Evolutionary conservation across 495 filamentous ascomycete genomes (phyloP), one percentile per base, ranked within the genome.

Genomic region (Melanomma pulvis-pyrius): DNA sequence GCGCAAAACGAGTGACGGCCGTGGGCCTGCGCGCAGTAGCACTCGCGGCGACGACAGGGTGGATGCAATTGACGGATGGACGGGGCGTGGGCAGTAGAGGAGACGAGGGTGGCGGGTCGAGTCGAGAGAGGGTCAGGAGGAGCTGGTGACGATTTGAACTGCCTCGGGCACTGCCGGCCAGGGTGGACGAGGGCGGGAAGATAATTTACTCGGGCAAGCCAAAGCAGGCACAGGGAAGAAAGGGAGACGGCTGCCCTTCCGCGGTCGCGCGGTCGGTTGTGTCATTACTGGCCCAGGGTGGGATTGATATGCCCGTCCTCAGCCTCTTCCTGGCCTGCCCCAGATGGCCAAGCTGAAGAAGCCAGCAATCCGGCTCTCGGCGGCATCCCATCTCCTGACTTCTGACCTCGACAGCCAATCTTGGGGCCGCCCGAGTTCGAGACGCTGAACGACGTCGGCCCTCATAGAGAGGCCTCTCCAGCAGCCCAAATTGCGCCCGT

Each of bases 1-100:
- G 29, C n/a, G 22, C 9, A 29, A 55, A 66, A 71, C 28, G 51
- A 66, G 39, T 28, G 53, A 59, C 59, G 36, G 58, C 47, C 59
- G 54, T 28, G 17, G 11, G 26, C 21, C 29, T 25, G 51, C 51
- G 51, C 51, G 21, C n/a, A n/a, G n/a, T 15, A 60, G 25, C 2
- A 49, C 24, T 49, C 26, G 57, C 21, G 15, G 19, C 13, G 39
- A 7, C 21, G 39, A 50, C 57, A 60, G 6, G 44, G 19, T 50
- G 24, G 28, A 49, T 9, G 17, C 41, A 21, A 28, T 9, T 7
- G 26, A 11, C 15, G 8, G 47, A 5, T 36, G 51, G 32, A 60
- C 32, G n/a, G n/a, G n/a, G 25, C 8, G 2, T 4, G 13, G 34
- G 36, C 12, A 13, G 32, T 5, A 25, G 24, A 25, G 57, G 26